Conservation (phyloP, 805 yeast genomes). For the Sugiyamaella qingdaonensis region DNA sequence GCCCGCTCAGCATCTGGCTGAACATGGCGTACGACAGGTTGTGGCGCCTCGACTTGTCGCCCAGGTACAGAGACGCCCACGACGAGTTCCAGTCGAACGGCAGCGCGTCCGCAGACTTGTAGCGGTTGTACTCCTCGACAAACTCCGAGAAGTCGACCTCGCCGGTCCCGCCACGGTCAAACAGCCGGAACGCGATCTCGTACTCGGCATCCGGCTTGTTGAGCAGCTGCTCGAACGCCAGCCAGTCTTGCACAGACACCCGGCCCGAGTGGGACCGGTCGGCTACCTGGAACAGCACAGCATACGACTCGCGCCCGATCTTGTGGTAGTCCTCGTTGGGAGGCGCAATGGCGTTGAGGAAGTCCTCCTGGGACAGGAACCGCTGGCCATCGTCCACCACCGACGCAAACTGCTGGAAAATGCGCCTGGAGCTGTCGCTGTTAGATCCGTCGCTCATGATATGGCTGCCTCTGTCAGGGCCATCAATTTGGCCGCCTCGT, state of each 20-base stretch:
- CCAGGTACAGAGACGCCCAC: conserved; percentile 41
- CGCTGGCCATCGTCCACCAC: conserved; percentile 18
- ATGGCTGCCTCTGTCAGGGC: background rate
- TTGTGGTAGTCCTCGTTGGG: conserved; percentile 45
- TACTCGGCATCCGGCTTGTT: conserved; percentile 54
- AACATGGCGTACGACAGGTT: conserved; percentile 39
- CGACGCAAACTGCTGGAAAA: conserved; percentile 23
- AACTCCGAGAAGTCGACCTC: conserved; percentile 38
- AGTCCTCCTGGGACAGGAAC: conserved; percentile 34
- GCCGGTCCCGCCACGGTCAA: conserved; percentile 38
- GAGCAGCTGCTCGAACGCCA: conserved; percentile 56
- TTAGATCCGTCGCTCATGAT: background rate
- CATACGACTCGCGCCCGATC: conserved; percentile 56
- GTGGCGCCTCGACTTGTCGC: conserved; percentile 36
- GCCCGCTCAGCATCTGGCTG: conserved; percentile 43
- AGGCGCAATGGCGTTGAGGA: conserved; percentile 42
- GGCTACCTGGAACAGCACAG: conserved; percentile 73
- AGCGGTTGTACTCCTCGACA: conserved; percentile 35
- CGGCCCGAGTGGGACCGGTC: conserved; percentile 70
- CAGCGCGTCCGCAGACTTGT: conserved; percentile 33
- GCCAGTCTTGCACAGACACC: conserved; percentile 67
- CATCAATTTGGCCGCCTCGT: background rate
- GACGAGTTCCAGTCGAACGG: conserved; percentile 42
- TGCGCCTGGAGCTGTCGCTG: conserved; percentile 12
- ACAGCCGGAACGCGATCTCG: conserved; percentile 45